Conservation (phyloP, 2,329 filamentous ascomycete genomes). For the Phialophora chinensis region DNA sequence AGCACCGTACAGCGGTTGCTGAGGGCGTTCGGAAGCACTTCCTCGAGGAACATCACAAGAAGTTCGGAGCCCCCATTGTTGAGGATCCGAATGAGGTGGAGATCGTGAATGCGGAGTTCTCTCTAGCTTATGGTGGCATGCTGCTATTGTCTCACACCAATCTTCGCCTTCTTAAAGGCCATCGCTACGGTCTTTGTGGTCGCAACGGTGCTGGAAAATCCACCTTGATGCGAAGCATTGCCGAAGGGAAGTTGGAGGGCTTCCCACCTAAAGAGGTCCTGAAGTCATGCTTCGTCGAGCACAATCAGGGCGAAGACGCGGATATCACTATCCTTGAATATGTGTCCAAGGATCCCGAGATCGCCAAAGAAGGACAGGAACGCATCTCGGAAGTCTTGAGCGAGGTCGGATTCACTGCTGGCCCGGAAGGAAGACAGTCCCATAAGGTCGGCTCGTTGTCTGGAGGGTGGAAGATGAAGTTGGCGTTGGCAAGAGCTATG, state of each 20-base stretch:
- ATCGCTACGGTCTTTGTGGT: constrained; percentile 95
- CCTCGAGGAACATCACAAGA: constrained; percentile 82
- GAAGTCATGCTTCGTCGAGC: constrained; percentile 96
- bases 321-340: constrained; percentile 96
- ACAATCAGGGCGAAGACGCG: constrained; percentile 98
- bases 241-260: constrained; percentile 92
- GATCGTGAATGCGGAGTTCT: constrained; percentile 98
- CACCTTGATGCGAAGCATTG: constrained; percentile 97
- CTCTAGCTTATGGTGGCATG: constrained; percentile 96
- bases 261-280: constrained; percentile 93
- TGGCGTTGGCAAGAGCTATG: constrained; percentile 95
- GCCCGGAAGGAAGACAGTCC: constrained; percentile 84
- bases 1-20: constrained; percentile 69
- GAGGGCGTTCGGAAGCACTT: constrained; percentile 78
- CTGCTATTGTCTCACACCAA: constrained; percentile 95
- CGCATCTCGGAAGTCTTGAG: constrained; percentile 82
- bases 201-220: constrained; percentile 98
- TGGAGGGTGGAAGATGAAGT: constrained; percentile 99
- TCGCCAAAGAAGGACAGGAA: constrained; percentile 76
- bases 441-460: constrained; percentile 93
- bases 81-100: constrained; percentile 92
- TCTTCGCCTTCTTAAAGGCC: constrained; percentile 89
- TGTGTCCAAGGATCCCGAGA: constrained; percentile 84
- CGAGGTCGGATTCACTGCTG: constrained; percentile 92
- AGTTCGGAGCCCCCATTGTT: constrained; percentile 81